phyloP scores from a whole-genome alignment of 768 basidiomycete genomes.

The Leccinum boreale region DNA sequence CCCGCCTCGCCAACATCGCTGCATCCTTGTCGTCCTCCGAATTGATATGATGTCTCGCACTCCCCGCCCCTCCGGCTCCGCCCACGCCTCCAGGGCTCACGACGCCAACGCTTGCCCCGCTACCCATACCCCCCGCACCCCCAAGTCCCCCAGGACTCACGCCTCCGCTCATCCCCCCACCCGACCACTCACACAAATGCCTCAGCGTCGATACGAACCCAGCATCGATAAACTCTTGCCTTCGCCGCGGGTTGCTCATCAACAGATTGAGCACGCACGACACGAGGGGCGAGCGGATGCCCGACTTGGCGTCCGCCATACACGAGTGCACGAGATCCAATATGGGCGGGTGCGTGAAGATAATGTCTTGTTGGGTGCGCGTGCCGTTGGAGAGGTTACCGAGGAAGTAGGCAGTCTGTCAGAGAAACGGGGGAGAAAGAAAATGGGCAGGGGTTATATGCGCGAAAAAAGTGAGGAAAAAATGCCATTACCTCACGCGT shows the following conservation, averaged over 20 bases:
- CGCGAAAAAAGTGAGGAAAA: background rate
- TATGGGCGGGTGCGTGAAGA: slow-evolving; percentile 50
- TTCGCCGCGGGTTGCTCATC: slow-evolving; percentile 34
- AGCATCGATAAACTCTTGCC: slow-evolving; percentile 39
- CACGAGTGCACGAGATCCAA: slow-evolving; percentile 53
- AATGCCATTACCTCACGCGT: slow-evolving; percentile 44
- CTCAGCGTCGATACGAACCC: slow-evolving; percentile 45
- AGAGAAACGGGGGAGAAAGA: background rate
- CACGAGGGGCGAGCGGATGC: slow-evolving; percentile 59
- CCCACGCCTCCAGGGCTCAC: background rate
- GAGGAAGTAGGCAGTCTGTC: slow-evolving; percentile 55
- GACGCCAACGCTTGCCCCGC: slow-evolving; percentile 4
- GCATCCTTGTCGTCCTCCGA: slow-evolving; percentile 63
- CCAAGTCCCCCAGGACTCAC: slow-evolving; percentile 30
- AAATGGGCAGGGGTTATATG: background rate
- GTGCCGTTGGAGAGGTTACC: slow-evolving; percentile 69
- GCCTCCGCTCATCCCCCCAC: slow-evolving; percentile 14
- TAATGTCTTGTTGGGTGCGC: slow-evolving; percentile 44
- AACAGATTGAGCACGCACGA: slow-evolving; percentile 58
- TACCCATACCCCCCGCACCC: background rate
- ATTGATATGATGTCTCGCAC: slow-evolving; percentile 33
- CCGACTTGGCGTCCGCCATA: slow-evolving; percentile 56
- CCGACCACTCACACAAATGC: slow-evolving; percentile 41
- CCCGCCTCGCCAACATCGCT: slow-evolving; percentile 50
- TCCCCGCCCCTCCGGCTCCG: background rate